Base-by-base conservation (phyloP, 164 flowering plant species). In the Protea cynaroides region DNA sequence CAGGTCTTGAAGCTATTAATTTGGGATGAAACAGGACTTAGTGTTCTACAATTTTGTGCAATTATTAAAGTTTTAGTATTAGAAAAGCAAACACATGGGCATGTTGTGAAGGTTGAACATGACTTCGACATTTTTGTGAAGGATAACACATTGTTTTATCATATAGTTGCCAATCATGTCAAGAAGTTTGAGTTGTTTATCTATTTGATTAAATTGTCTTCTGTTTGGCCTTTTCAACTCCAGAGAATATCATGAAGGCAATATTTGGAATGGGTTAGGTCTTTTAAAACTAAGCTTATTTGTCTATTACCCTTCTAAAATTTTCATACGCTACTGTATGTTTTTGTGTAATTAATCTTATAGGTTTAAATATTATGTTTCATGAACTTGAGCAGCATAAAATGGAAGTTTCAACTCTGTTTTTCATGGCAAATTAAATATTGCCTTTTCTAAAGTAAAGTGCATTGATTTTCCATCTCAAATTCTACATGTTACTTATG, bases 21-120 rank as follows among this genome's bases (percentile, higher is more conserved):
- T 54, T 61, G 74, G 52, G 23, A 93, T 90, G 97, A 77, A 84
- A 71, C 79, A 70, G 71, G 72, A 81, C 59, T 73, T 59, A 93
- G 97, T 66, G 66, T 86, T 64, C 74, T 89, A 65, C 91, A 91
- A 75, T 90, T 95, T 25, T 86, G 86, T 75, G 86, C 92, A 12
- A 74, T 68, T 37, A 62, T 73, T 74, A 80, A 67, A 65, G 59
- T 37, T 65, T 64, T 87, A 17, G 75, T 63, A 64, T 65, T 85
- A 19, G 96, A 91, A 43, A 75, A 54, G 74, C 91, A 89, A 80
- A 74, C 77, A 4, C 98, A 94, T 72, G 61, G 79, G 55, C 78
- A 75, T 66, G 81, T 80, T 25, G 29, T 78, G 40, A 89, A 86
- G 79, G 68, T 76, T 71, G 92, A 93, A 65, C 82, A 86, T 51